Base-by-base conservation (phyloP, 208 protist genomes). In the Acanthamoeba rhysodes region DNA sequence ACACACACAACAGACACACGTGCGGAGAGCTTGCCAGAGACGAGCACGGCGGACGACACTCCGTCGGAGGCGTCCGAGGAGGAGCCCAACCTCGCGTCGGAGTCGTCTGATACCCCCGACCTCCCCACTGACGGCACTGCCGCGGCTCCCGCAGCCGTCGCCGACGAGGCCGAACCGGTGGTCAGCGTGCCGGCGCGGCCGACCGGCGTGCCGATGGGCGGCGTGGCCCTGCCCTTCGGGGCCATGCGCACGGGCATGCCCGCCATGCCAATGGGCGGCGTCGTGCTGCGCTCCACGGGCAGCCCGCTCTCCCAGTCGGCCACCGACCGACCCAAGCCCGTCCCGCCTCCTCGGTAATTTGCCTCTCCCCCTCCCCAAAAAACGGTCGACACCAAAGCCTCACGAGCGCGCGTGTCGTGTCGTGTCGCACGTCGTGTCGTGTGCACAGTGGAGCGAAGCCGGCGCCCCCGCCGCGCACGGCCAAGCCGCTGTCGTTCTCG, bases 231-330 rank as follows among this genome's bases (percentile, higher is more conserved):
- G 10, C 74, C 74, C 9, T 84, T 84, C 34, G 74, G 74, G 22
- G 74, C 74, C 45, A n/a, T 50, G 32, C 74, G 74, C n/a, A 45
- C 45, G 74, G 74, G 74, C 74, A 84, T 84, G 74, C 74, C 74
- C 45, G 74, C 41, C 34, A 50, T 84, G 14, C 74, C 74, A 2
- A 27, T 16, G 32, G n/a, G n/a, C 8, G 37, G 22, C 45, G 27
- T 32, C 18, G 12, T 24, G 57, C 74, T 84, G 16, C 74, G 27
- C 41, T 20, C 74, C 74, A 53, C 41, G 41, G 45, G 74, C 27
- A 53, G 22, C 74, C 16, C 45, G 34, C 18, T 53, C 32, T 27
- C 32, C 16, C 37, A 29, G 24, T 76, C 41, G 74, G 41, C 37
- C 45, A 29, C 32, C 14, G 12, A 55, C 34, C 32, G 9, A 24